Evolutionary conservation across 495 filamentous ascomycete species (phyloP).

Genomic region (Penicillium egyptiacum): DNA sequence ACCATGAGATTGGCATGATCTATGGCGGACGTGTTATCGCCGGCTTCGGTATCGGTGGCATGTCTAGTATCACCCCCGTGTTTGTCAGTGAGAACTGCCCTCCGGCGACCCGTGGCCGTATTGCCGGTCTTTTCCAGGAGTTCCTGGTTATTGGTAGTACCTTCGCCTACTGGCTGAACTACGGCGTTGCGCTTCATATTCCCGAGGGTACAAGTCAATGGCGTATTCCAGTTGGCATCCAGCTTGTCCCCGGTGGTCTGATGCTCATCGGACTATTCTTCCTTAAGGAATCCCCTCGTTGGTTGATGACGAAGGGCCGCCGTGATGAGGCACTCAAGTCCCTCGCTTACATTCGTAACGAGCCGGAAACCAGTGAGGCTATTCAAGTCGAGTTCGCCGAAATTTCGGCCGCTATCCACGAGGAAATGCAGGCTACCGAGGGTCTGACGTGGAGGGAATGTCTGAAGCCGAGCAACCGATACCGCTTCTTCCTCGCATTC

Average conservation of each 20-base stretch:
- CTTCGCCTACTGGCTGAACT: slow-evolving; percentile 51
- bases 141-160: slow-evolving; percentile 35
- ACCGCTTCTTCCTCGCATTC: slow-evolving; percentile 46
- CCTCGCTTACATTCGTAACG: slow-evolving; percentile 46
- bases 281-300: slow-evolving; percentile 55
- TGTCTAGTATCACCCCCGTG: slow-evolving; percentile 50
- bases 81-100: slow-evolving; percentile 51
- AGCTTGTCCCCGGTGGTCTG: slow-evolving; percentile 52
- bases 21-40: slow-evolving; percentile 46
- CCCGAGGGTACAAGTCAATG: slow-evolving; percentile 48
- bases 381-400: slow-evolving; percentile 63
- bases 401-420: slow-evolving; percentile 46
- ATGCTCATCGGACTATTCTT: slow-evolving; percentile 53
- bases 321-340: slow-evolving; percentile 45
- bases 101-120: slow-evolving; percentile 42
- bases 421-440: slow-evolving; percentile 43
- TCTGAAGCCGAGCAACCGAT: slow-evolving; percentile 38
- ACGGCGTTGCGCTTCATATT: slow-evolving; percentile 48
- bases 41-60: slow-evolving; percentile 45
- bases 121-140: slow-evolving; percentile 39
- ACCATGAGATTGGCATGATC: slow-evolving; percentile 35
- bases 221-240: slow-evolving; percentile 54
- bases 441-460: slow-evolving; percentile 44
- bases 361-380: slow-evolving; percentile 35
- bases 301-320: slow-evolving; percentile 51